Percentiles rank a stretch among this genome's conserved stretches.
phyloP scores from a whole-genome alignment of 2,329 filamentous ascomycete species.

The Chrysoporthe cubensis region DNA sequence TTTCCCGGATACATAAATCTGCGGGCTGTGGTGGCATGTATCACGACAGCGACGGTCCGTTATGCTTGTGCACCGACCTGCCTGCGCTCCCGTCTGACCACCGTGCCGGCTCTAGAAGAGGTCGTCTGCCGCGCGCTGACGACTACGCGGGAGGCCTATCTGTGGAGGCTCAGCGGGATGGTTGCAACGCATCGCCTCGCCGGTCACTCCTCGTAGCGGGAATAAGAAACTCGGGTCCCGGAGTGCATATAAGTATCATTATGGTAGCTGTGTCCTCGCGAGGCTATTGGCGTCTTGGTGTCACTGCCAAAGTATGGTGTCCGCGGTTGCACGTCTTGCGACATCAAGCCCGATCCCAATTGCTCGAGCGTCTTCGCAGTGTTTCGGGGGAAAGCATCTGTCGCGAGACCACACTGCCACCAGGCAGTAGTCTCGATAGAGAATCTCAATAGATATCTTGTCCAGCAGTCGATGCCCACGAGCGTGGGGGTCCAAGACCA shows the following conservation, averaged over 20 bases:
- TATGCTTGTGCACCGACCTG: conserved; percentile 1
- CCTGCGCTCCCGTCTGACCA: not conserved
- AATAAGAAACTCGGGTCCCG: not conserved
- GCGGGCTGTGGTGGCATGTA: not conserved
- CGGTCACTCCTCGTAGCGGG: not conserved
- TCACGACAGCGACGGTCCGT: conserved; percentile 11
- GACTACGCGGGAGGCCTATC: not conserved
- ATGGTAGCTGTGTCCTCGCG: not conserved
- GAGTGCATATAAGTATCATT: not conserved
- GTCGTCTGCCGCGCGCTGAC: not conserved
- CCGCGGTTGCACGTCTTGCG: not conserved
- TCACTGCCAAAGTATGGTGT: not conserved
- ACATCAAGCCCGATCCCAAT: not conserved
- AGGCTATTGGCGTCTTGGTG: not conserved
- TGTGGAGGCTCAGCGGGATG: not conserved
- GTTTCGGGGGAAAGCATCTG: not conserved
- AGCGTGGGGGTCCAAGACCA: conserved; percentile 7
- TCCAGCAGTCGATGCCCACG: not conserved
- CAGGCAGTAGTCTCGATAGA: not conserved
- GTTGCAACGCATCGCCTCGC: not conserved
- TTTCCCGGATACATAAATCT: not conserved
- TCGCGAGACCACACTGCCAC: not conserved
- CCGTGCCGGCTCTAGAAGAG: not conserved
- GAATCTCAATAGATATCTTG: not conserved
- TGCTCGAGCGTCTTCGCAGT: not conserved